These are phyloP conservation scores for Leucosporidium scottii DNA, from an alignment of 768 basidiomycete genomes.

Conservation along the genomic window DNA sequence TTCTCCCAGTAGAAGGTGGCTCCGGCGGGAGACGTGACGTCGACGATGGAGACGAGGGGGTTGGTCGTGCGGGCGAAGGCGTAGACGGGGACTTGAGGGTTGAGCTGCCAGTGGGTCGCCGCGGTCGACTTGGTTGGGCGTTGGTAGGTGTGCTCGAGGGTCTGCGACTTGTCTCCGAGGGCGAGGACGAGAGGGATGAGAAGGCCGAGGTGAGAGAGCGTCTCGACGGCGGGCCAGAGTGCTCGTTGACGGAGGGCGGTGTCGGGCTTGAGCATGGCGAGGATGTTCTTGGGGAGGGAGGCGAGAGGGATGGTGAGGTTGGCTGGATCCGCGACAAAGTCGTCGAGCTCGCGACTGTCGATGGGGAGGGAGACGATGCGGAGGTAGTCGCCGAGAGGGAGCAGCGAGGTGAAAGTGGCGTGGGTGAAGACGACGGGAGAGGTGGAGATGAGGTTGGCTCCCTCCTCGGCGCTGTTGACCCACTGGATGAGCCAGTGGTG, in stretches of 20 bases:
- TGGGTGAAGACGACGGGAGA: constrained; percentile 56
- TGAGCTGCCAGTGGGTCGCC: constrained; percentile 19
- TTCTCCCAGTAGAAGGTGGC: constrained; percentile 55
- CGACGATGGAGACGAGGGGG: constrained; percentile 9
- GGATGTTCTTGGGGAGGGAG: constrained; percentile 10
- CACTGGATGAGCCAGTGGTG: constrained; percentile 53
- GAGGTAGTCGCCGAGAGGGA: constrained; percentile 61
- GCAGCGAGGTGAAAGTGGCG: constrained; percentile 37
- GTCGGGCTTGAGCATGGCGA: constrained; percentile 7
- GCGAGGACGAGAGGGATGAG: constrained; percentile 50
- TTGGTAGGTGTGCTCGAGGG: background rate
- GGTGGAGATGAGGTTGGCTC: constrained; percentile 54
- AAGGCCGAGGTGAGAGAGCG: constrained; percentile 53
- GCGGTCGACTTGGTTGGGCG: background rate
- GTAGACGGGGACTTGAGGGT: constrained; percentile 8
- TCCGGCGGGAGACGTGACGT: constrained; percentile 34
- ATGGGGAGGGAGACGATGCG: constrained; percentile 55
- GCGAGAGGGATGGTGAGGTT: constrained; percentile 38
- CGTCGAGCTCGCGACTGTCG: constrained; percentile 55
- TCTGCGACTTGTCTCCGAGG: background rate
- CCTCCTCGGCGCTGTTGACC: constrained; percentile 45
- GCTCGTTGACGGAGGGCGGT: constrained; percentile 35
- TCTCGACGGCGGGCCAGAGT: constrained; percentile 53
- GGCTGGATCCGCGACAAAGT: constrained; percentile 50
- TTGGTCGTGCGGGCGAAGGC: background rate